phyloP scores from a whole-genome alignment of 2,329 filamentous ascomycete genomes.

The Colletotrichum theobromicola region DNA sequence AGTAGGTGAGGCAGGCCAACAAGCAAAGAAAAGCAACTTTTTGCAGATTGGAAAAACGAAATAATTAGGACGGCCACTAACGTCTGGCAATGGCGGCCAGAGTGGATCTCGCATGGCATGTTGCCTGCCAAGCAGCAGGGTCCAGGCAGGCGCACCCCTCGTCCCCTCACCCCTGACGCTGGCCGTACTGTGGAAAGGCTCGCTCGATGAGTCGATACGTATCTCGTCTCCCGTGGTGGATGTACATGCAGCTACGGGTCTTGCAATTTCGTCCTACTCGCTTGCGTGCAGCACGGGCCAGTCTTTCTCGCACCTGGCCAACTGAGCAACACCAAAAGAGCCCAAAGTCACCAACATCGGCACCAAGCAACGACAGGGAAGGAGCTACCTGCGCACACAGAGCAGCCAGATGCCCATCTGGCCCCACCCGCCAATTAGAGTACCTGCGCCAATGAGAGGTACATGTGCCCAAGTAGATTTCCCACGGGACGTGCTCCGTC shows the following conservation, averaged over 20 bases:
- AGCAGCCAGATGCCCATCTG: not conserved
- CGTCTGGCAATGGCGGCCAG: constrained; percentile 10
- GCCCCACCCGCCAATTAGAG: not conserved
- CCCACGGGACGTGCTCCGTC: not conserved
- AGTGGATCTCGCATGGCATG: constrained; percentile 11
- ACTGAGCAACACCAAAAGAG: constrained; percentile 1
- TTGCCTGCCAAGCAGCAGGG: constrained; percentile 18
- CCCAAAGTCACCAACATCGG: not conserved
- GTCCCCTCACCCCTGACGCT: constrained; percentile 1
- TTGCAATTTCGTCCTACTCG: constrained; percentile 22
- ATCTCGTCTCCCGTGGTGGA: not conserved
- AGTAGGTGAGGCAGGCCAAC: not conserved
- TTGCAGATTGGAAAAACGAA: not conserved
- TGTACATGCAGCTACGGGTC: constrained; percentile 15
- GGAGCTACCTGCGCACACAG: not conserved
- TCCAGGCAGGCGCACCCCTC: not conserved
- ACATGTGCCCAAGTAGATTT: not conserved
- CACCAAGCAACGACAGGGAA: constrained; percentile 9
- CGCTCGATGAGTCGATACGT: not conserved
- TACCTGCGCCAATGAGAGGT: not conserved
- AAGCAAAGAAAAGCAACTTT: not conserved
- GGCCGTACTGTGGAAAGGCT: constrained; percentile 12
- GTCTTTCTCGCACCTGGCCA: not conserved
- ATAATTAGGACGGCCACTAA: constrained; percentile 13
- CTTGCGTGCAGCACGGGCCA: constrained; percentile 18